phyloP scores from a whole-genome alignment of 371 early-diverging fungal genomes.

The Dipsacomyces acuminosporus region DNA sequence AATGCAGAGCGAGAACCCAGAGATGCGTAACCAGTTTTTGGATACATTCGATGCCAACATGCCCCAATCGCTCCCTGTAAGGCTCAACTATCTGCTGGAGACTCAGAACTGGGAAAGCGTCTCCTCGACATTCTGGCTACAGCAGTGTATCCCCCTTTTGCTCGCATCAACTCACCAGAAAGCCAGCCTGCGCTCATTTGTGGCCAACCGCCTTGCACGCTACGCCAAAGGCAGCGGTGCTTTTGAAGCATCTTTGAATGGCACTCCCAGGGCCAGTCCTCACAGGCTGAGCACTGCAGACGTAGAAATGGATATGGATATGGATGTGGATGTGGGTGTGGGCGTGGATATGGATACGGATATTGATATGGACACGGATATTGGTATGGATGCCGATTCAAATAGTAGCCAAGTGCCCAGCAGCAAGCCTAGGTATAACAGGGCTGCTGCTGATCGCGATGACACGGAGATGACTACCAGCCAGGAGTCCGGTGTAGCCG shows the following conservation, averaged over 20 bases:
- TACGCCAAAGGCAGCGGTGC: neutral
- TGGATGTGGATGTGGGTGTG: conserved; percentile 19
- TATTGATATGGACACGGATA: conserved; percentile 22
- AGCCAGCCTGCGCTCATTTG: conserved; percentile 14
- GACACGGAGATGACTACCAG: too few relatives aligned
- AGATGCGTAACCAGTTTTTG: conserved; percentile 73
- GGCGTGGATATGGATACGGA: neutral
- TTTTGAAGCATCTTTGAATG: too few relatives aligned
- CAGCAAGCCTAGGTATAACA: too few relatives aligned
- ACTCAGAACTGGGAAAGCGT: conserved; percentile 96
- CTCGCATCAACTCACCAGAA: conserved; percentile 55
- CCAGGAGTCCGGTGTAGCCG: too few relatives aligned
- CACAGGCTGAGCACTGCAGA: neutral
- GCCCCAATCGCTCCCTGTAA: conserved; percentile 56
- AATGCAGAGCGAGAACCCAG: conserved; percentile 69
- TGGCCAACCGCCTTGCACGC: conserved; percentile 7
- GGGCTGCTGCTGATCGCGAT: too few relatives aligned
- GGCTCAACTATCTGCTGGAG: conserved; percentile 85
- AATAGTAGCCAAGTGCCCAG: too few relatives aligned
- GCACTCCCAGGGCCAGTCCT: too few relatives aligned
- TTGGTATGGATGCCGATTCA: neutral
- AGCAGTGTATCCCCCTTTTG: conserved; percentile 83
- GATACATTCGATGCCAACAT: conserved; percentile 78
- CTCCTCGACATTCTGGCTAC: conserved; percentile 82
- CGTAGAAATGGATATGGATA: neutral